Evolutionary conservation across 345 rosid species (phyloP).

Genomic region (Cardamine chenopodiifolia): DNA sequence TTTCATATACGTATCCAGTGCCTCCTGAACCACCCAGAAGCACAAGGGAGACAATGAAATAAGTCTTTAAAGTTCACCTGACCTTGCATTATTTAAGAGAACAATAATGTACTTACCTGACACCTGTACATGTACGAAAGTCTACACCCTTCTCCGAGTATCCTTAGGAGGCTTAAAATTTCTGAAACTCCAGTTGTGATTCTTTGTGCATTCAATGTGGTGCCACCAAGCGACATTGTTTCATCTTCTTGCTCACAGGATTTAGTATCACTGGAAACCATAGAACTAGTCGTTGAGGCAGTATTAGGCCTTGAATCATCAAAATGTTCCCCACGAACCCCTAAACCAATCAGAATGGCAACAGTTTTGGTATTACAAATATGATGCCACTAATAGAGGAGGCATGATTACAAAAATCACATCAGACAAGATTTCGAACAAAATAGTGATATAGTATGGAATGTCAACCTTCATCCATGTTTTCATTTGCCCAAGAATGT

Average conservation of each 20-base stretch:
- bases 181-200: conserved; percentile 70
- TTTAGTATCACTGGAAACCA: conserved; percentile 55
- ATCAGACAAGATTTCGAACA: conserved; percentile 3
- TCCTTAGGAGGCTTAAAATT: conserved; percentile 73
- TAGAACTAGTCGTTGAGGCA: conserved; percentile 56
- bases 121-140: conserved; percentile 83
- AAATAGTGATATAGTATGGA: neutral
- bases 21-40: conserved; percentile 67
- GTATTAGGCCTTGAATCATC: conserved; percentile 75
- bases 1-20: conserved; percentile 70
- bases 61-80: neutral
- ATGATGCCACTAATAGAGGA: conserved; percentile 5
- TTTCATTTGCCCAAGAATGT: conserved; percentile 87
- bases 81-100: conserved; percentile 23
- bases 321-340: conserved; percentile 65
- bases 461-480: conserved; percentile 79
- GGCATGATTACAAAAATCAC: conserved; percentile 3
- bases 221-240: conserved; percentile 53
- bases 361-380: conserved; percentile 25
- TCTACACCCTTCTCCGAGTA: conserved; percentile 91
- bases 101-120: conserved; percentile 55
- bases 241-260: conserved; percentile 66
- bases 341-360: conserved; percentile 48
- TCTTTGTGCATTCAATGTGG: conserved; percentile 51
- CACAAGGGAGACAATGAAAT: conserved; percentile 35